Evolutionary conservation across 2,329 filamentous ascomycete genomes (phyloP), one percentile per base, ranked within the genome.

Genomic region (Aspergillus flavus): DNA sequence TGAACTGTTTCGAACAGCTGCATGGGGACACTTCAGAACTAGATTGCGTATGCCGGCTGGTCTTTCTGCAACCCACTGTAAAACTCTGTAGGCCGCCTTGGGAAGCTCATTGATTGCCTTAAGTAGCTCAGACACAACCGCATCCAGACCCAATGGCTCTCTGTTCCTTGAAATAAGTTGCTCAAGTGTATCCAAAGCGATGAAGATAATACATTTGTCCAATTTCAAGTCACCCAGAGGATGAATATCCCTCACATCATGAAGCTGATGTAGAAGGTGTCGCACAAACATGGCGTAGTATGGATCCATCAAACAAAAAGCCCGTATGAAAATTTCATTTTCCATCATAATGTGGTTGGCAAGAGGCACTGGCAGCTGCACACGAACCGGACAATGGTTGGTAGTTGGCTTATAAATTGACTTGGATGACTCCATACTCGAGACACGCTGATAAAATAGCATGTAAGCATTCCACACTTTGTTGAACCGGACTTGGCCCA

Each of bases 401-500:
- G 79, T 79, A 1, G 70, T 68, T 11, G 75, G 68, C 58, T 80
- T 74, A 68, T 87, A 79, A 2, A 76, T 71, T 32, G 83, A 78
- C 68, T 86, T 83, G 63, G 86, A 84, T 19, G 78, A 76, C 21
- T 83, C 81, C 61, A 94, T 83, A 5, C 87, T 86, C 0, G 89
- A 89, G 4, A 89, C 86, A 56, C 95, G 88, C 76, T 97, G 91
- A 76, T 99, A 99, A 77, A 99, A 98, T 10, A 99, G 85, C 92
- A 99, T 98, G 77, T 99, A 99, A 14, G 94, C 95, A 75, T 93
- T 98, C 82, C 90, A 81, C 5, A 86, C 85, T 77, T 94, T 94
- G 70, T 89, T 86, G 67, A 85, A 87, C 0, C 81, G 68, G 21
- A 82, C 74, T 34, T 75, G 73, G 21, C 64, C 80, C 79, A 70